phyloP scores from a whole-genome alignment of 2,329 filamentous ascomycete species.

The Pseudonectria foliicola region DNA sequence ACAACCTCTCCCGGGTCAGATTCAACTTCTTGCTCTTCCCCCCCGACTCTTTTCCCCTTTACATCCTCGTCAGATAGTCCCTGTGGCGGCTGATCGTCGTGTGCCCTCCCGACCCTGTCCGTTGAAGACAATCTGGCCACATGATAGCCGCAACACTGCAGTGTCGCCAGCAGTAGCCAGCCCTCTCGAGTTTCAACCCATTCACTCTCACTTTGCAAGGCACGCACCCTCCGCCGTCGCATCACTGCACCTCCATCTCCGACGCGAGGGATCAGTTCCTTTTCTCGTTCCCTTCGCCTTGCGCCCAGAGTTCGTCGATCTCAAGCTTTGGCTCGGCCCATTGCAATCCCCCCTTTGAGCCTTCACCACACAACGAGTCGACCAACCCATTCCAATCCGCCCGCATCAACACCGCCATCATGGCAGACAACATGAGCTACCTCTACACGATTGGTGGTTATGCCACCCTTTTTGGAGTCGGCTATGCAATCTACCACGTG shows the following conservation, averaged over 20 bases:
- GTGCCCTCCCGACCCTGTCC: slow-evolving; percentile 11
- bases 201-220: not conserved
- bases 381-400: slow-evolving; percentile 4
- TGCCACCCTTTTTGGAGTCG: slow-evolving; percentile 29
- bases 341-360: slow-evolving; percentile 9
- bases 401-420: slow-evolving; percentile 11
- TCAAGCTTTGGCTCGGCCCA: slow-evolving; percentile 3
- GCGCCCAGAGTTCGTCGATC: slow-evolving; percentile 2
- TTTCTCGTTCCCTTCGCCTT: not conserved
- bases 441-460: slow-evolving; percentile 32
- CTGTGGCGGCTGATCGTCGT: slow-evolving; percentile 9
- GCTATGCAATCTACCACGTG: slow-evolving; percentile 28
- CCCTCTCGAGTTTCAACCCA: not conserved
- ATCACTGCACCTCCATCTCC: not conserved
- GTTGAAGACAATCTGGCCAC: slow-evolving; percentile 28
- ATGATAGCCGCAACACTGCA: slow-evolving; percentile 19
- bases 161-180: slow-evolving; percentile 6
- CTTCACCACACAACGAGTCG: slow-evolving; percentile 7
- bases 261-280: slow-evolving; percentile 2
- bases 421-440: slow-evolving; percentile 29
- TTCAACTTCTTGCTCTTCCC: not conserved
- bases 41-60: slow-evolving; percentile 1
- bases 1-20: no score
- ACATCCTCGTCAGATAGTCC: not conserved
- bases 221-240: not conserved